A percentile compares a stretch with the other conserved stretches of the same genome.
Evolutionary conservation across 2,329 filamentous ascomycete genomes (phyloP).

Genomic region (Seiridium unicorne): DNA sequence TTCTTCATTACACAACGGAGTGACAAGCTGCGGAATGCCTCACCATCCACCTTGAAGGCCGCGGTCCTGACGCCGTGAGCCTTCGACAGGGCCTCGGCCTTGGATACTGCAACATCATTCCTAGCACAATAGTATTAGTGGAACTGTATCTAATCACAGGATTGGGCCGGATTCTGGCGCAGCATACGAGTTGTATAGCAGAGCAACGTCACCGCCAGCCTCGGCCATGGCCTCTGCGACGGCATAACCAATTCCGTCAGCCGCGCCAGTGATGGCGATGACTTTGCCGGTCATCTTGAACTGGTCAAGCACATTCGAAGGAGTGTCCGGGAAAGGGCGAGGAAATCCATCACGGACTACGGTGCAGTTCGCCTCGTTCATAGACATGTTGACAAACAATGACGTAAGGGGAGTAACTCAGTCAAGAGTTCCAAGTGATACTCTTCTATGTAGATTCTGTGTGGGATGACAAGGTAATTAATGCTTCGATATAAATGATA

Average conservation of each 20-base stretch:
- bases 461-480: too few species aligned
- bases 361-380: conserved; percentile 30
- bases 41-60: conserved; percentile 43
- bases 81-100: conserved; percentile 29
- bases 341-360: conserved; percentile 31
- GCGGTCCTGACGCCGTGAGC: conserved; percentile 33
- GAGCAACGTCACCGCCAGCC: conserved; percentile 38
- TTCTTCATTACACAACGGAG: neutral
- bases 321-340: conserved; percentile 34
- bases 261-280: conserved; percentile 42
- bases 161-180: neutral
- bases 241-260: conserved; percentile 42
- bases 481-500: too few species aligned
- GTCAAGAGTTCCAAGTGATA: too few species aligned
- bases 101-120: conserved; percentile 33
- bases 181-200: conserved; percentile 32
- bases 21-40: neutral
- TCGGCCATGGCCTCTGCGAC: conserved; percentile 45
- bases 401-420: too few species aligned
- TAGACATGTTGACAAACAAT: conserved; percentile 31
- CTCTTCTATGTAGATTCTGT: too few species aligned
- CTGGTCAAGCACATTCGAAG: conserved; percentile 42
- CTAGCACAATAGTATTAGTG: conserved; percentile 14
- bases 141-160: neutral
- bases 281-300: conserved; percentile 39